phyloP scores from a whole-genome alignment of 495 filamentous ascomycete species.

The Parathielavia hyrcaniae region DNA sequence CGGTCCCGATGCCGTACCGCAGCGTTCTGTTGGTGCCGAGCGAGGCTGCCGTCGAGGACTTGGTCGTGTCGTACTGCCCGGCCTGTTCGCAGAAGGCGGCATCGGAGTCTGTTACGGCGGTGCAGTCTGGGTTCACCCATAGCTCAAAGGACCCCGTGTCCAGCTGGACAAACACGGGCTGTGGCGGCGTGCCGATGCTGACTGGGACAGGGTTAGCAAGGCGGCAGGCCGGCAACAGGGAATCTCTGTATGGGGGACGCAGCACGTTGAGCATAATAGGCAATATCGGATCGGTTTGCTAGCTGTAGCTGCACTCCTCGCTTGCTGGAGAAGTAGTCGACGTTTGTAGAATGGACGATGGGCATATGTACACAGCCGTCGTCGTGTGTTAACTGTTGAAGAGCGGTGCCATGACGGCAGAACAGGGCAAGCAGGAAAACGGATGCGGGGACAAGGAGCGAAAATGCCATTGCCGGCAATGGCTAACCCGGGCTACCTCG shows the following conservation, averaged over 20 bases:
- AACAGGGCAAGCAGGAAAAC: slow-evolving; percentile 30
- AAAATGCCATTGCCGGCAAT: slow-evolving; percentile 39
- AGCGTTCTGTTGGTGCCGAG: slow-evolving; percentile 34
- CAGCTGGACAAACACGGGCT: slow-evolving; percentile 43
- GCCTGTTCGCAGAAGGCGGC: slow-evolving; percentile 39
- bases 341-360: slow-evolving; percentile 44
- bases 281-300: slow-evolving; percentile 45
- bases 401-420: slow-evolving; percentile 21
- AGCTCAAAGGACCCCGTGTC: slow-evolving; percentile 49
- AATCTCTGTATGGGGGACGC: background rate
- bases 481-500: slow-evolving; percentile 21
- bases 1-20: slow-evolving; percentile 43
- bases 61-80: slow-evolving; percentile 36
- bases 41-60: slow-evolving; percentile 33
- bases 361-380: slow-evolving; percentile 40
- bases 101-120: slow-evolving; percentile 33
- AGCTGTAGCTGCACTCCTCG: slow-evolving; percentile 39
- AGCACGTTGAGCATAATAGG: slow-evolving; percentile 45
- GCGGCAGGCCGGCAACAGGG: background rate
- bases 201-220: slow-evolving; percentile 32
- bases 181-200: slow-evolving; percentile 45
- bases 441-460: slow-evolving; percentile 29
- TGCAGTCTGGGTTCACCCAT: slow-evolving; percentile 48
- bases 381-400: slow-evolving; percentile 19
- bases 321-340: slow-evolving; percentile 35